Base-by-base conservation (phyloP, 176 grass and related monocot genomes). In the Lolium rigidum region DNA sequence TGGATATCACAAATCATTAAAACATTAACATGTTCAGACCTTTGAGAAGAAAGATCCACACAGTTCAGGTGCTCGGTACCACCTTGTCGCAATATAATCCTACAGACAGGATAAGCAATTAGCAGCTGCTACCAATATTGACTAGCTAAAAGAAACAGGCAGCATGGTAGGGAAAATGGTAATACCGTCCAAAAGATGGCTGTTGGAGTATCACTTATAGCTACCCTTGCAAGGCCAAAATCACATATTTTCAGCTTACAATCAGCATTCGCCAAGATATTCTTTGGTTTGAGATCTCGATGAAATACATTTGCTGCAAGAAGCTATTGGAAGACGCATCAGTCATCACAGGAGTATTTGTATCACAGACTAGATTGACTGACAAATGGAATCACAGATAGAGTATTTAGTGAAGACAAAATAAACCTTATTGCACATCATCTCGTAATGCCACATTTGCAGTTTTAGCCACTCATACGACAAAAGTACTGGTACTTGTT, bases 241-340 rank as follows among this genome's bases (percentile, higher is more conserved):
- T 98, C 97, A 24, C 97, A 98, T 87, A 98, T 98, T 88, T 98
- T 98, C 76, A 98, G 93, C 88, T 98, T 98, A 82, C 97, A 98
- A 88, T 98, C 94, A 73, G 97, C 88, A 91, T 98, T 98, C 13
- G 97, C 97, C 81, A 98, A 85, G 38, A 98, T 98, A 73, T 98
- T 98, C 80, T 98, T 98, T 25, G 97, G 97, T 84, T 98, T 98
- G 66, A 98, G 90, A 89, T 98, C 97, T 71, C 97, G 91, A 89
- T 98, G 97, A 80, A 94, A 98, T 74, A 98, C 97, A 83, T 94
- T 98, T 84, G 97, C 97, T 90, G 91, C 86, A 92, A 81, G 77
- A 91, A 87, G 76, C 78, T 88, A 88, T 78, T 84, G 54, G 75
- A 79, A 87, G 64, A 87, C 81, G 44, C 65, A 86, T 89, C 71